Evolutionary conservation across 176 grass and related monocot genomes (phyloP).

Genomic region (Eleusine indica): DNA sequence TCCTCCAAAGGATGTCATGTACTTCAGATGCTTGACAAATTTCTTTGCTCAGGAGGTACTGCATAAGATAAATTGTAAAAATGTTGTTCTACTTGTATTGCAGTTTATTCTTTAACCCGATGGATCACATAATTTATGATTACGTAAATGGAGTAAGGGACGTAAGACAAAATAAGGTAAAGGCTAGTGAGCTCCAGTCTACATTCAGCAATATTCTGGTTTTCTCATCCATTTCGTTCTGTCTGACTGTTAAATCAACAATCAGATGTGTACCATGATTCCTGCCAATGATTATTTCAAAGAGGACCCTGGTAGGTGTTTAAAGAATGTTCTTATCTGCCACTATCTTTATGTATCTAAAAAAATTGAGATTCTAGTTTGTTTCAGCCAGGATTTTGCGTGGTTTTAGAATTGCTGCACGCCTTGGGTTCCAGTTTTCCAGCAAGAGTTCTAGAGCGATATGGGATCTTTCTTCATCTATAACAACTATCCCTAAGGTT

Average conservation of each 20-base stretch:
- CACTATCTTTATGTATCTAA: slow-evolving; percentile 26
- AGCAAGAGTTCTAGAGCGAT: slow-evolving; percentile 70
- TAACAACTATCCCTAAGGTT: slow-evolving; percentile 64
- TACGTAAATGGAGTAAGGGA: slow-evolving; percentile 89
- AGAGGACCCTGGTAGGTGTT: slow-evolving; percentile 76
- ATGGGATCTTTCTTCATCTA: slow-evolving; percentile 55
- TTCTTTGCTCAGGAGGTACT: slow-evolving; percentile 17
- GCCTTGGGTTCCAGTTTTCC: slow-evolving; percentile 80
- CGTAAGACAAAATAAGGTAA: slow-evolving; percentile 76
- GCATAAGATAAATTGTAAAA: slow-evolving; percentile 39
- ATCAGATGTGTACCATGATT: slow-evolving; percentile 73
- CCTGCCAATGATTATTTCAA: slow-evolving; percentile 74
- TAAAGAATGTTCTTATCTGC: slow-evolving; percentile 24
- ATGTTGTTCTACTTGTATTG: slow-evolving; percentile 28
- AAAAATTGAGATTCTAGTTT: slow-evolving; percentile 33
- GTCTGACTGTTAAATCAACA: slow-evolving; percentile 36
- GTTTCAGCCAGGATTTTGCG: slow-evolving; percentile 92
- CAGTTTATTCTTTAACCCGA: slow-evolving; percentile 88
- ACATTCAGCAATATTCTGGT: slow-evolving; percentile 26
- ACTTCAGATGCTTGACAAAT: slow-evolving; percentile 28
- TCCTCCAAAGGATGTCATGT: slow-evolving; percentile 14
- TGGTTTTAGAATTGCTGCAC: slow-evolving; percentile 85
- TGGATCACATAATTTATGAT: slow-evolving; percentile 65
- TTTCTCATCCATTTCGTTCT: slow-evolving; percentile 24
- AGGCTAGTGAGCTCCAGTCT: slow-evolving; percentile 19